Percentiles rank a stretch among this genome's conserved stretches.
phyloP scores from a whole-genome alignment of 345 rosid species.

The Lepidium africanum region DNA sequence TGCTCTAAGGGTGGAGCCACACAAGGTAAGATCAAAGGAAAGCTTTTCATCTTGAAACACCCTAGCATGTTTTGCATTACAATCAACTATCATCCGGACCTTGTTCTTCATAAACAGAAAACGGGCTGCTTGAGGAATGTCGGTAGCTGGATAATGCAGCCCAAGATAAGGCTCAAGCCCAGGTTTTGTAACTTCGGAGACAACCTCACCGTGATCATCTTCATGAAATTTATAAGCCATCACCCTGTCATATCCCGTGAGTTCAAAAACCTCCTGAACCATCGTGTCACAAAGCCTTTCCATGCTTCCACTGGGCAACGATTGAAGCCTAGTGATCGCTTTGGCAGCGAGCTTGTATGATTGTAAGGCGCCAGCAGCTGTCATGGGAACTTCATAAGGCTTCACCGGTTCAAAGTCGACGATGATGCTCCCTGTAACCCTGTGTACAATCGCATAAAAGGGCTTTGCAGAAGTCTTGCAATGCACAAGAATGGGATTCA shows the following conservation, averaged over 20 bases:
- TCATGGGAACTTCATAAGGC: constrained; percentile 93
- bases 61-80: constrained; percentile 72
- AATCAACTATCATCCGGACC: constrained; percentile 93
- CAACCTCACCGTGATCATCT: constrained; percentile 96
- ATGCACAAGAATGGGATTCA: constrained; percentile 89
- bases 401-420: constrained; percentile 94
- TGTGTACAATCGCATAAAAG: constrained; percentile 81
- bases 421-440: constrained; percentile 83
- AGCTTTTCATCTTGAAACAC: constrained; percentile 94
- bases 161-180: constrained; percentile 93
- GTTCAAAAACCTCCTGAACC: constrained; percentile 94
- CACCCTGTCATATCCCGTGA: constrained; percentile 92
- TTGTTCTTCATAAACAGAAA: constrained; percentile 94
- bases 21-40: constrained; percentile 66
- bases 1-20: constrained; percentile 94
- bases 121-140: constrained; percentile 93
- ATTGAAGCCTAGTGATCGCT: constrained; percentile 82
- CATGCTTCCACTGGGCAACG: constrained; percentile 84
- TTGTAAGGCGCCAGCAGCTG: constrained; percentile 95
- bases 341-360: constrained; percentile 97
- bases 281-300: constrained; percentile 84
- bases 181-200: constrained; percentile 80
- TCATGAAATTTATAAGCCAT: constrained; percentile 96
- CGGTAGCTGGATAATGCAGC: constrained; percentile 97
- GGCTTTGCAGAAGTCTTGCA: constrained; percentile 97